Base-by-base conservation (phyloP, 1,284 basidiomycete species). In the Wallemia mellicola region DNA sequence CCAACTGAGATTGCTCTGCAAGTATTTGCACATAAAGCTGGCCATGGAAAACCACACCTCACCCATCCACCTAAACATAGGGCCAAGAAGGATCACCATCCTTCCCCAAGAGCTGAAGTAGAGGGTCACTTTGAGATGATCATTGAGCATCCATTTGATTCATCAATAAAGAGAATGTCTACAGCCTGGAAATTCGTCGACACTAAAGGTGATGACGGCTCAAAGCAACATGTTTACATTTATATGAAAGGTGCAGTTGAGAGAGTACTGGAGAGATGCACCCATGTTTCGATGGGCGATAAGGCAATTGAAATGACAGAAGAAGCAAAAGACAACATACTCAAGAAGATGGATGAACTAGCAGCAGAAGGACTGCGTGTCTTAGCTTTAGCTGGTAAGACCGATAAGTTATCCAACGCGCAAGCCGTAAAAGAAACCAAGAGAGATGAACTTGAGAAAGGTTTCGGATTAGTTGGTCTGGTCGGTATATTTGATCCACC, bases 401-500 rank as follows among this genome's bases (percentile, higher is more conserved):
- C 55, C 26, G 27, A 59, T 17, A 54, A 58, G 2, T 22, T 59
- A 1, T 62, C 61, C 22, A 60, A 62, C 24, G 57, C 38, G 0
- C 61, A 64, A 25, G 48, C 63, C 28, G 61, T 72, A 61, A 65
- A 65, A 57, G 61, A 58, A 1, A 66, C 70, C 61, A 61, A 65
- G 17, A 72, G 79, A 27, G 75, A 75, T 56, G 73, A 76, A 1
- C 74, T 79, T 15, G 81, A 83, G 68, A 66, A 70, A 24, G 73
- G 73, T 26, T 76, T 81, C 65, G 71, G 70, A 3, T 78, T 84
- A 70, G 69, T 79, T 7, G 80, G 77, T 9, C 71, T 82, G 1
- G 77, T 74, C 14, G 81, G 80, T 59, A 78, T 83, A 61, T 79
- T 2, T 64, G 81, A 83, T 65, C 81, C 81, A 17, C 81, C 81